phyloP scores from a whole-genome alignment of 2,329 filamentous ascomycete species.

The Colletotrichum tamarilloi region DNA sequence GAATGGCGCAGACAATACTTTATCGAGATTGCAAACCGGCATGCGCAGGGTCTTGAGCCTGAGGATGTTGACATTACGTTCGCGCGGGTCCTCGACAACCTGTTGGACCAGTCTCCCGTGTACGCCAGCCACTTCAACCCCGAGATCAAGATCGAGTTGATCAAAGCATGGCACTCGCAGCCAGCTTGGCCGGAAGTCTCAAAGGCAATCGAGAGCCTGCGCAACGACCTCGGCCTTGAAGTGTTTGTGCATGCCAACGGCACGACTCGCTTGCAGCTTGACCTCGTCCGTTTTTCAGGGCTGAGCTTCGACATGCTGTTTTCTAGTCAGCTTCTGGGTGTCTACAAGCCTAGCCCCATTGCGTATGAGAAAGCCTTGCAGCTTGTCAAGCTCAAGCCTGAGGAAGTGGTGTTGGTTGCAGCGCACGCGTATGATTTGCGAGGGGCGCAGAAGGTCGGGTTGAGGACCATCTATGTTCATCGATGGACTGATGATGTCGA shows the following conservation, averaged over 20 bases:
- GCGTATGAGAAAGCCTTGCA: slow-evolving; percentile 58
- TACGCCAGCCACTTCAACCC: not conserved
- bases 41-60: slow-evolving; percentile 44
- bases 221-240: slow-evolving; percentile 49
- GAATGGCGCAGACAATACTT: slow-evolving; percentile 65
- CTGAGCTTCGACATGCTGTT: slow-evolving; percentile 63
- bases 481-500: slow-evolving; percentile 64
- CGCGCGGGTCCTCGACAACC: slow-evolving; percentile 48
- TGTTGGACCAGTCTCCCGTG: slow-evolving; percentile 45
- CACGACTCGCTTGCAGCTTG: slow-evolving; percentile 64
- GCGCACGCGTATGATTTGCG: slow-evolving; percentile 65
- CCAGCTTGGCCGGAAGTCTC: slow-evolving; percentile 62
- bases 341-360: slow-evolving; percentile 59
- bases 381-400: slow-evolving; percentile 54
- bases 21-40: slow-evolving; percentile 52
- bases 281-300: slow-evolving; percentile 58
- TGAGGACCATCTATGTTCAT: slow-evolving; percentile 63
- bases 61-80: slow-evolving; percentile 66
- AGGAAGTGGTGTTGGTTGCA: slow-evolving; percentile 64
- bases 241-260: slow-evolving; percentile 66
- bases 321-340: slow-evolving; percentile 61
- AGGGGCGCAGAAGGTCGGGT: slow-evolving; percentile 58
- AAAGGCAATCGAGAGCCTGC: slow-evolving; percentile 52
- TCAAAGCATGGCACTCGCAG: slow-evolving; percentile 60
- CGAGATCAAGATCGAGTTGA: slow-evolving; percentile 38